phyloP scores from a whole-genome alignment of 2,329 filamentous ascomycete genomes.

The Amesomyces nigricolor region DNA sequence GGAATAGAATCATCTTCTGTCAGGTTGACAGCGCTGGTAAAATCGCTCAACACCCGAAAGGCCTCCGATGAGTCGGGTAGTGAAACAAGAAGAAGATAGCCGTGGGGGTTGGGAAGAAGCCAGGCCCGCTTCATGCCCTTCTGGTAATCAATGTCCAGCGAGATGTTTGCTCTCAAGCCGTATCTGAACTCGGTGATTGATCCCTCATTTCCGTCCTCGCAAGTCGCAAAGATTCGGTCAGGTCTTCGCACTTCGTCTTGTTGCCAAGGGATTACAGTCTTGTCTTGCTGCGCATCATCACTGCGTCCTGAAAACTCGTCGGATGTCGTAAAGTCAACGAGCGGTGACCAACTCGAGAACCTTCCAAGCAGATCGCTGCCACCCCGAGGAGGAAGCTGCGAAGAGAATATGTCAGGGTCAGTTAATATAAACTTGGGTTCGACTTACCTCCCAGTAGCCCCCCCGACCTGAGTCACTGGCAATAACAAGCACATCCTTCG shows the following conservation, averaged over 20 bases:
- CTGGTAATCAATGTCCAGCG: slow-evolving; percentile 48
- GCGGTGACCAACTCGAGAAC: slow-evolving; percentile 60
- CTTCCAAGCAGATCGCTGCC: slow-evolving; percentile 49
- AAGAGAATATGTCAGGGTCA: slow-evolving; percentile 8
- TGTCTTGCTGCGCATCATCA: slow-evolving; percentile 19
- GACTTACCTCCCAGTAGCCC: slow-evolving; percentile 61
- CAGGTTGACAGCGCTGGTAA: slow-evolving; percentile 41
- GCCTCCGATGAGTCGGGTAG: slow-evolving; percentile 45
- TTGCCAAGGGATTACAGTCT: slow-evolving; percentile 18
- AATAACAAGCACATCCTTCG: slow-evolving; percentile 71
- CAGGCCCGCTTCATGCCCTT: slow-evolving; percentile 48
- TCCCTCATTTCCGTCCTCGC: slow-evolving; percentile 57
- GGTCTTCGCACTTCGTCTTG: slow-evolving; percentile 41
- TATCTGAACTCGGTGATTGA: slow-evolving; percentile 63
- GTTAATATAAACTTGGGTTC: neutral
- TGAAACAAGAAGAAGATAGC: slow-evolving; percentile 42
- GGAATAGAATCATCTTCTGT: slow-evolving; percentile 34
- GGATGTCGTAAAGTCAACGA: slow-evolving; percentile 50
- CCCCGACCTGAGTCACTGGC: slow-evolving; percentile 75
- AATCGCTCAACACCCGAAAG: slow-evolving; percentile 45
- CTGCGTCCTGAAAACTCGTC: slow-evolving; percentile 33
- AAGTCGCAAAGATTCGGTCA: slow-evolving; percentile 62
- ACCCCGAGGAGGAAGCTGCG: slow-evolving; percentile 50
- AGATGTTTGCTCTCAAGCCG: slow-evolving; percentile 64
- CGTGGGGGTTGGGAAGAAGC: slow-evolving; percentile 37